Percentiles rank a stretch among this genome's conserved stretches.
Conservation (phyloP, 2,329 filamentous ascomycete species). For the Stenocarpella maydis region DNA sequence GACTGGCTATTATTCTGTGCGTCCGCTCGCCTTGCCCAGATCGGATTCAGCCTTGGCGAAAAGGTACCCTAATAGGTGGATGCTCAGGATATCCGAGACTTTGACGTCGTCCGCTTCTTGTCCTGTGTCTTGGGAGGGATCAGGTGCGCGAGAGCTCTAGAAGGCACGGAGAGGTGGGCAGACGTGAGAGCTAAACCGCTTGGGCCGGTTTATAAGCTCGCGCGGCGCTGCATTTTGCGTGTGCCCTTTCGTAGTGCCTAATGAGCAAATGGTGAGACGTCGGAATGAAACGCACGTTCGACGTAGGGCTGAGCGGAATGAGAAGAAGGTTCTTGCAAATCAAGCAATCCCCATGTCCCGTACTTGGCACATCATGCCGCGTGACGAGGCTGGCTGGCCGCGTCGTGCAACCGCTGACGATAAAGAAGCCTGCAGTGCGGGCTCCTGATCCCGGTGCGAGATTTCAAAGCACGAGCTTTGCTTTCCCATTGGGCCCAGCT, state of each 20-base stretch:
- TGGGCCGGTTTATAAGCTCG: constrained; percentile 22
- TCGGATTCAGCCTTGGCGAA: not conserved
- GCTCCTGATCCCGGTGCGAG: not conserved
- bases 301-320: constrained; percentile 8
- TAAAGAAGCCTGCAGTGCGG: not conserved
- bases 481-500: not conserved
- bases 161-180: constrained; percentile 1
- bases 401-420: not conserved
- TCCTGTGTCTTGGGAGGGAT: not conserved
- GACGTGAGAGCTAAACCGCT: constrained; percentile 5
- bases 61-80: not conserved
- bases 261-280: constrained; percentile 26
- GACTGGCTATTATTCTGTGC: not conserved
- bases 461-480: not conserved
- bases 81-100: not conserved
- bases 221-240: no score
- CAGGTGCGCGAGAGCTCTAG: constrained; percentile 5
- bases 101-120: not conserved
- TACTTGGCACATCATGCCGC: constrained; percentile 5
- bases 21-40: not conserved
- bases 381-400: constrained; percentile 13
- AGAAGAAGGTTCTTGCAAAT: constrained; percentile 1
- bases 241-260: constrained; percentile 2
- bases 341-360: not conserved
- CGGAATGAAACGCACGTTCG: constrained; percentile 7